These are phyloP conservation scores for Trypanosoma conorhini DNA, from an alignment of 208 protist genomes.

Conservation along the genomic window DNA sequence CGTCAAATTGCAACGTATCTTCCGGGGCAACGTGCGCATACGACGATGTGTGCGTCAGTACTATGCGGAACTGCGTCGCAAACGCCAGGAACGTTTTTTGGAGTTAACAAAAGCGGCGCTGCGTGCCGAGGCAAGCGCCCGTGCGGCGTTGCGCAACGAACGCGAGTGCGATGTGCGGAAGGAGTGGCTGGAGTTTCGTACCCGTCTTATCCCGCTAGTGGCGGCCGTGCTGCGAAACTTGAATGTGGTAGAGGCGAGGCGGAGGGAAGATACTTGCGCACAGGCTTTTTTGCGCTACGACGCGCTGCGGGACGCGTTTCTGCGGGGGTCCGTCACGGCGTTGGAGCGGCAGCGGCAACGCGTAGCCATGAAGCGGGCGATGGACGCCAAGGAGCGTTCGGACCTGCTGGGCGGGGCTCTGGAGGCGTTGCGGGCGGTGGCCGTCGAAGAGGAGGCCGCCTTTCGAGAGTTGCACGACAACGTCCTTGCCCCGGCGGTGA, in stretches of 20 bases:
- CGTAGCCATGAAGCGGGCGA: conserved; percentile 4
- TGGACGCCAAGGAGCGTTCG: conserved; percentile 1
- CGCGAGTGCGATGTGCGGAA: conserved; percentile 2
- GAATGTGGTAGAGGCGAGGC: conserved; percentile 13
- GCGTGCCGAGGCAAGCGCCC: conserved; percentile 9
- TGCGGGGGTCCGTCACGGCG: not conserved
- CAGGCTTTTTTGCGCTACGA: conserved; percentile 2
- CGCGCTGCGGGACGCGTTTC: conserved; percentile 11
- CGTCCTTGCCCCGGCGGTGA: conserved; percentile 6
- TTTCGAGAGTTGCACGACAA: not conserved
- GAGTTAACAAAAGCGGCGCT: conserved; percentile 1
- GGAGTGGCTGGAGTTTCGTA: conserved; percentile 17
- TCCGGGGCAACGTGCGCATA: conserved; percentile 13
- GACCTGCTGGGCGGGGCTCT: conserved; percentile 2
- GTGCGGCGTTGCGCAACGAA: conserved; percentile 2
- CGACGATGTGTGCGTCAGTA: conserved; percentile 22
- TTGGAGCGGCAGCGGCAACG: conserved; percentile 11
- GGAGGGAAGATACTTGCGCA: not conserved
- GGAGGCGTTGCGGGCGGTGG: not conserved
- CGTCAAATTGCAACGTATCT: conserved; percentile 20
- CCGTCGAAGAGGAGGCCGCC: not conserved
- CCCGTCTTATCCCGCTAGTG: conserved; percentile 19
- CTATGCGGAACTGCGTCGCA: conserved; percentile 21
- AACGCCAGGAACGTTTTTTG: conserved; percentile 18
- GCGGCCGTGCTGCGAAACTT: conserved; percentile 22